These are phyloP conservation scores for Comarum palustre DNA, from an alignment of 306 rosid species.

Conservation along the genomic window DNA sequence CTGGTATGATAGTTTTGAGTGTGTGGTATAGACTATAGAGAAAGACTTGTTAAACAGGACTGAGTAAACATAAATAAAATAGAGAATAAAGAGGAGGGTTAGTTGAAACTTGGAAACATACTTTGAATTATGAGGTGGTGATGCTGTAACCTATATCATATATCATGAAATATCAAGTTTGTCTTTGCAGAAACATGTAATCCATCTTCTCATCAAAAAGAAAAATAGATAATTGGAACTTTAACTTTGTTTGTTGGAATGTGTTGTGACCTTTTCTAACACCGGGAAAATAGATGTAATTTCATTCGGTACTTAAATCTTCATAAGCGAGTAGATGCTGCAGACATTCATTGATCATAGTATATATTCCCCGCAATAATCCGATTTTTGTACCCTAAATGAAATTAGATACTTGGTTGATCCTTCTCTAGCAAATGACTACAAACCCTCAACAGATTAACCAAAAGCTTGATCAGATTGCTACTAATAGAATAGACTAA, in stretches of 20 bases:
- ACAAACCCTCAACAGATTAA: too few species aligned
- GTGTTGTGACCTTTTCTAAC: conserved; percentile 5
- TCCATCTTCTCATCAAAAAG: conserved; percentile 11
- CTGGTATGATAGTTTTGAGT: not conserved
- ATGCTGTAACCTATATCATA: not conserved
- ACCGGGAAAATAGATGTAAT: too few species aligned
- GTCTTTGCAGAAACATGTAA: conserved; percentile 9
- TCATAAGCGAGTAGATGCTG: too few species aligned
- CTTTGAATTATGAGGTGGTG: conserved; percentile 19
- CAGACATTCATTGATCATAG: too few species aligned
- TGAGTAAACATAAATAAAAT: not conserved
- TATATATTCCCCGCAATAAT: too few species aligned
- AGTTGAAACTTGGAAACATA: conserved; percentile 9
- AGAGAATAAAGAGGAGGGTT: not conserved
- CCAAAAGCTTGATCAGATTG: too few species aligned
- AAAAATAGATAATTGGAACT: not conserved
- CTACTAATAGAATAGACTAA: too few species aligned
- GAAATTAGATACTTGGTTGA: too few species aligned
- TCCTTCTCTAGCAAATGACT: too few species aligned
- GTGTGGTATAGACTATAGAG: not conserved
- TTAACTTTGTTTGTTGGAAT: conserved; percentile 8
- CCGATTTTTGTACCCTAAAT: too few species aligned
- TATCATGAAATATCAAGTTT: not conserved
- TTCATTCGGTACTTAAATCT: too few species aligned
- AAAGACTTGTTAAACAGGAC: conserved; percentile 10